Evolutionary conservation across 306 rosid genomes (phyloP), one percentile per base, ranked within the genome.

Genomic region (Potentilla sterilis): DNA sequence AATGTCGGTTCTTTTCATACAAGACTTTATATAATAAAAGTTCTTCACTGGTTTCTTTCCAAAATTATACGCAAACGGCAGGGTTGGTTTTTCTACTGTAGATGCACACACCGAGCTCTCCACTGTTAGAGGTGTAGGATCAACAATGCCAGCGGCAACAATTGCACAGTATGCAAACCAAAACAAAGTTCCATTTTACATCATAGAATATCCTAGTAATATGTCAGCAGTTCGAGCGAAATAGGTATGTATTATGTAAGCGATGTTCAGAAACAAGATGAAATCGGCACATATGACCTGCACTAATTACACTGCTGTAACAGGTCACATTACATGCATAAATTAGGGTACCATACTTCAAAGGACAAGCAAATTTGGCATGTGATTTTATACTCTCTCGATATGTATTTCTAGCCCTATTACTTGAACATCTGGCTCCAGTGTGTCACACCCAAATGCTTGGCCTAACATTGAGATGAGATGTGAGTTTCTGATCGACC

Each of bases 401-500:
- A 37, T 9, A 7, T 40, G 80, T 67, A 57, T 52, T 47, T 82
- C 75, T 67, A 55, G 70, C 51, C 69, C 58, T 11, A 72, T 28
- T 28, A 28, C 77, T 74, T 83, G 51, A 75, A 72, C 48, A 67
- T 68, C 76, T 11, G 19, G 24, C 61, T 28, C 28, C 48, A 61
- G 61, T 72, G 57, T 7, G 28, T 28, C 79, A 44, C 13, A 54
- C 70, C 86, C 78, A 93, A 72, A 87, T 83, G 86, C 61, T 87
- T 22, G 97, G 97, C 87, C 92, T 91, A 87, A 89, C 73, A 75
- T 86, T 95, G 65, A 92, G 91, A 83, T 83, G 96, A 79, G 97
- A 85, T 79, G 97, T 93, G 11, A 95, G 72, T 85, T 92, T 95
- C 81, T 92, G 92, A 67, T 97, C 99, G 22, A 28, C 28, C 28